Evolutionary conservation across 768 basidiomycete genomes (phyloP).

Genomic region (Mycena crocata): DNA sequence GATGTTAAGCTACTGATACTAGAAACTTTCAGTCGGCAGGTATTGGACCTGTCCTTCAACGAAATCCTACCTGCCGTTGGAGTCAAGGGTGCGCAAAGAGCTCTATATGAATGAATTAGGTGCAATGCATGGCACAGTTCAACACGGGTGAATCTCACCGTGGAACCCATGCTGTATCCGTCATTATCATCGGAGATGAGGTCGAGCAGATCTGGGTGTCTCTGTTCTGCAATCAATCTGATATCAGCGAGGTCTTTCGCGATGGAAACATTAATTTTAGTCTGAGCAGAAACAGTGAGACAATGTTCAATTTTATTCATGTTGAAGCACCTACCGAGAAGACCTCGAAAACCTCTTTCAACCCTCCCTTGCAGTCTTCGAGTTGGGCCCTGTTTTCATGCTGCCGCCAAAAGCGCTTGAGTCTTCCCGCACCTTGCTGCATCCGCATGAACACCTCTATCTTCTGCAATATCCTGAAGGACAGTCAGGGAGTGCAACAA

Average conservation of each 20-base stretch:
- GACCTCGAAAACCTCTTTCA: neutral
- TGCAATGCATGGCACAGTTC: no score
- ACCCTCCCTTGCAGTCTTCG: neutral
- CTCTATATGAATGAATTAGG: no score
- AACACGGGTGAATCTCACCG: neutral
- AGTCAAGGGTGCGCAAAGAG: neutral
- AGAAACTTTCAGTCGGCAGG: no score
- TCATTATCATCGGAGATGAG: neutral
- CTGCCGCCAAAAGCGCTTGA: constrained; percentile 3
- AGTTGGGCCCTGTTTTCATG: constrained; percentile 5
- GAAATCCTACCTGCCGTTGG: neutral
- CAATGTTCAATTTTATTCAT: neutral
- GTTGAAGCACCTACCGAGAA: neutral
- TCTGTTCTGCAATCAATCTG: neutral
- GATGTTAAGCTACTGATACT: neutral
- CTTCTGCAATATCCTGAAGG: constrained; percentile 5
- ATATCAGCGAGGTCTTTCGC: neutral
- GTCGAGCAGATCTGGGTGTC: neutral
- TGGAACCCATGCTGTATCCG: neutral
- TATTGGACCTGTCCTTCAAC: neutral
- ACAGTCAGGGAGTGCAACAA: neutral
- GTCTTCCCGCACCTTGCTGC: neutral
- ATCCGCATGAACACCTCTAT: neutral
- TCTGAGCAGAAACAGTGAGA: neutral
- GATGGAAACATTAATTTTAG: neutral